Evolutionary conservation across 2,329 filamentous ascomycete species (phyloP).

Genomic region (Pyrenochaeta sp.): DNA sequence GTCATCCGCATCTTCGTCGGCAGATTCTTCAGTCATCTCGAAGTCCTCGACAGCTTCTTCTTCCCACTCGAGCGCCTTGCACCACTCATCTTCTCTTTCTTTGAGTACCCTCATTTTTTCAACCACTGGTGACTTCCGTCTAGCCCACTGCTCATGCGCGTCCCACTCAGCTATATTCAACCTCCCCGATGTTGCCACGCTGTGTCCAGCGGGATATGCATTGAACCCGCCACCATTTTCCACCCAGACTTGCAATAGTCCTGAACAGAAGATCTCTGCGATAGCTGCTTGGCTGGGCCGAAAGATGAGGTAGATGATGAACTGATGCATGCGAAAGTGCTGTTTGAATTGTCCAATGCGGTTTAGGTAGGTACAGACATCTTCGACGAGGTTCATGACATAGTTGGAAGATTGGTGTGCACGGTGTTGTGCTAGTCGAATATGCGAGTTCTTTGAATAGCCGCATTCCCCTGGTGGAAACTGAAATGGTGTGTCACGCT

Average conservation of each 20-base stretch:
- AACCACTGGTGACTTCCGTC: constrained; percentile 15
- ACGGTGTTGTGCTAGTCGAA: constrained; percentile 34
- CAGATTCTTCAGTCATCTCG: constrained; percentile 2
- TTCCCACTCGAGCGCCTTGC: constrained; percentile 27
- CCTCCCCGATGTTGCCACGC: constrained; percentile 26
- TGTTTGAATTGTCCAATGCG: constrained; percentile 7
- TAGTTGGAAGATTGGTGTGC: constrained; percentile 33
- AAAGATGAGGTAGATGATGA: constrained; percentile 40
- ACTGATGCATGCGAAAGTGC: constrained; percentile 37
- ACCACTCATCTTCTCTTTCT: constrained; percentile 26
- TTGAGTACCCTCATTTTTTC: constrained; percentile 21
- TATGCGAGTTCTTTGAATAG: constrained; percentile 31
- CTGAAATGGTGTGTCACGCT: constrained; percentile 20
- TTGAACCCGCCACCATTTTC: constrained; percentile 40
- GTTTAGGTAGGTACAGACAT: constrained; percentile 32
- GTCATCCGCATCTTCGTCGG: background rate
- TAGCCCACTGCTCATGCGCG: constrained; percentile 16
- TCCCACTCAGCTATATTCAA: constrained; percentile 25
- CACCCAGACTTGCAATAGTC: constrained; percentile 37
- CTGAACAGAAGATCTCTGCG: constrained; percentile 43
- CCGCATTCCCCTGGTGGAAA: constrained; percentile 38
- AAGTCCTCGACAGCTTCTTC: constrained; percentile 4
- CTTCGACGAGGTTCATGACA: constrained; percentile 43
- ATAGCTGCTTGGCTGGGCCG: constrained; percentile 30
- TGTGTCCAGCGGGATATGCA: constrained; percentile 37